A percentile compares a stretch with the other conserved stretches of the same genome.
These are phyloP conservation scores for Fusarium illudens DNA, from an alignment of 2,329 filamentous ascomycete genomes.

Conservation along the genomic window DNA sequence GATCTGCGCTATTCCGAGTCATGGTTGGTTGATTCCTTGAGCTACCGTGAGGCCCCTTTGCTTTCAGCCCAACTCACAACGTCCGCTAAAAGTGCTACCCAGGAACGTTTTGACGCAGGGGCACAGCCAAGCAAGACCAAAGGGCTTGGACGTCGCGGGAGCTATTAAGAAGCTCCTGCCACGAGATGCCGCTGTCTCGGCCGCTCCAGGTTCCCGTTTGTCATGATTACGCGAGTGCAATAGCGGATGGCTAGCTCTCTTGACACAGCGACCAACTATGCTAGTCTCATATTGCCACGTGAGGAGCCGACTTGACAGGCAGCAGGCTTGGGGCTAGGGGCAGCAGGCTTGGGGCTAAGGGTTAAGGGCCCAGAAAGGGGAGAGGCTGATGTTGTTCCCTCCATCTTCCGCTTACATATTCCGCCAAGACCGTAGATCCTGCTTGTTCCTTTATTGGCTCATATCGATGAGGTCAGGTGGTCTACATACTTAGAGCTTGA, in stretches of 20 bases:
- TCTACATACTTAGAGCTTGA: neutral
- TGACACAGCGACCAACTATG: neutral
- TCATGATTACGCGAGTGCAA: neutral
- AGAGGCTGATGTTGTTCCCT: neutral
- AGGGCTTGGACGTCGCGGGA: neutral
- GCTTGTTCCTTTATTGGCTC: neutral
- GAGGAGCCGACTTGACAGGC: neutral
- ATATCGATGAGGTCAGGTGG: neutral
- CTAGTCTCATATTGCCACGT: neutral
- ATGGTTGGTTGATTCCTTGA: neutral
- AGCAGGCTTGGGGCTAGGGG: too few species aligned
- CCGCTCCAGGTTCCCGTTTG: neutral
- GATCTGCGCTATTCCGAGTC: neutral
- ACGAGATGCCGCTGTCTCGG: neutral
- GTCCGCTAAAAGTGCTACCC: neutral
- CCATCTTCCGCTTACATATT: neutral
- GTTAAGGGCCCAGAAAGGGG: neutral
- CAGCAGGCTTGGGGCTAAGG: neutral
- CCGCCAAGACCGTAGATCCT: neutral
- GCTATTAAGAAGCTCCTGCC: neutral
- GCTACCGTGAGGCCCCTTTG: neutral
- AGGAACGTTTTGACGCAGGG: neutral
- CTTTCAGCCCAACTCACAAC: neutral
- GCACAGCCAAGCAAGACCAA: neutral
- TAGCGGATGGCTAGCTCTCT: neutral